phyloP scores from a whole-genome alignment of 164 flowering plant genomes.

The Chloranthus sessilifolius region DNA sequence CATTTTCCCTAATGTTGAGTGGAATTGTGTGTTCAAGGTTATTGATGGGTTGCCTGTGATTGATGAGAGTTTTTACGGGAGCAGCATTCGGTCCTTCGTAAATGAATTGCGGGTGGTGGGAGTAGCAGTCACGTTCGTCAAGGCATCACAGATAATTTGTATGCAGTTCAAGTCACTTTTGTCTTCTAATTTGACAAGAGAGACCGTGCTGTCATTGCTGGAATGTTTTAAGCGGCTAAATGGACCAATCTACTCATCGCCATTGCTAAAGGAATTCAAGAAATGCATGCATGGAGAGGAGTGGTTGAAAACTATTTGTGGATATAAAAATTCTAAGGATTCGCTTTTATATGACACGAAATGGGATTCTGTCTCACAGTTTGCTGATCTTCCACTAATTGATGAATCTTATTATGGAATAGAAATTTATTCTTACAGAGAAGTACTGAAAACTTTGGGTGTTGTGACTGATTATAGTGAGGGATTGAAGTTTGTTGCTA shows the following conservation, averaged over 20 bases:
- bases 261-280: constrained; percentile 28
- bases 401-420: constrained; percentile 13
- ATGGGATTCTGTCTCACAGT: constrained; percentile 11
- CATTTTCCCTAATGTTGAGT: constrained; percentile 39
- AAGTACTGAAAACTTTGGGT: constrained; percentile 15
- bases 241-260: constrained; percentile 2
- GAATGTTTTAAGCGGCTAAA: constrained; percentile 31
- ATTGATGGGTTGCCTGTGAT: constrained; percentile 33
- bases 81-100: constrained; percentile 14
- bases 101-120: constrained; percentile 30
- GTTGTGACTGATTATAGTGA: constrained; percentile 10
- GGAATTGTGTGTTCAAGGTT: constrained; percentile 46
- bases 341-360: constrained; percentile 29
- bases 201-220: constrained; percentile 30
- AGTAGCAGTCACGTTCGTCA: constrained; percentile 38
- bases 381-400: constrained; percentile 20
- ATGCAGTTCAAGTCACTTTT: constrained; percentile 26
- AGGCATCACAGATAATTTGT: constrained; percentile 34
- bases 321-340: constrained; percentile 31
- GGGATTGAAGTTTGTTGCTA: constrained; percentile 13
- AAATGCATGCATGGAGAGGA: constrained; percentile 26
- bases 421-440: constrained; percentile 6
- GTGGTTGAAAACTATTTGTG: constrained; percentile 51
- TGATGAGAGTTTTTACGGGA: constrained; percentile 32
- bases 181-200: constrained; percentile 21